Percentiles rank a stretch among this genome's conserved stretches.
phyloP scores from a whole-genome alignment of 768 basidiomycete genomes.

The Podaxis carcinomalis region DNA sequence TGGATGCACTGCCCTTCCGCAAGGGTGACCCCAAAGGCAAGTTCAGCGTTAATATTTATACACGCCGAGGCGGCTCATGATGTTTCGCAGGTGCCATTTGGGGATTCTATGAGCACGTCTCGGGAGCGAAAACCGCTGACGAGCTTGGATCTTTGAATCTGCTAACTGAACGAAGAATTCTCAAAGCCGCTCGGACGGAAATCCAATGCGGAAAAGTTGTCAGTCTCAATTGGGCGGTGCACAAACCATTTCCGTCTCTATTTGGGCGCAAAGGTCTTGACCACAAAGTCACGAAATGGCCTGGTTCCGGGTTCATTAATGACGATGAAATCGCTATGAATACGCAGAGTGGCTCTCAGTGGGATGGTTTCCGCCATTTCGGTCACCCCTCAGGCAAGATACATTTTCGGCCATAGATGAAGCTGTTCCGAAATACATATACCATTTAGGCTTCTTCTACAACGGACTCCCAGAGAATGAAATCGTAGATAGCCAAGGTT shows the following conservation, averaged over 20 bases:
- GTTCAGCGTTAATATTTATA: background rate
- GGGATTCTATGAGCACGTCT: conserved; percentile 23
- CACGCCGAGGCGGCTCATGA: background rate
- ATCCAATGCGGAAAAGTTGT: conserved; percentile 18
- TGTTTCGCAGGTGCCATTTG: conserved; percentile 18
- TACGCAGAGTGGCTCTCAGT: conserved; percentile 22
- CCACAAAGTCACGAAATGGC: conserved; percentile 17
- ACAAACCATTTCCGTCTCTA: conserved; percentile 18
- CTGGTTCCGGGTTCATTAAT: conserved; percentile 11
- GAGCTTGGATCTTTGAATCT: conserved; percentile 22
- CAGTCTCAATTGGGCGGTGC: conserved; percentile 21
- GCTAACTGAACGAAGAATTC: conserved; percentile 18
- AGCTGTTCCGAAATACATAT: background rate
- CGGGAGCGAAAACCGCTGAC: conserved; percentile 12
- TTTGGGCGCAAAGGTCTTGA: conserved; percentile 16
- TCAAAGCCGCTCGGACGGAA: conserved; percentile 17
- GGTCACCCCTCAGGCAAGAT: background rate
- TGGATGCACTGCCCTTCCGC: conserved; percentile 19
- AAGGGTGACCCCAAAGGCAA: conserved; percentile 18
- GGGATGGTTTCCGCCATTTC: conserved; percentile 20
- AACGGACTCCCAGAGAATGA: conserved; percentile 18
- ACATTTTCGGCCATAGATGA: background rate
- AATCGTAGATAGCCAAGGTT: conserved; percentile 15
- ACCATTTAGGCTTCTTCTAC: conserved; percentile 18
- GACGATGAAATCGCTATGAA: conserved; percentile 22